Percentiles rank a stretch among this genome's conserved stretches.
These are phyloP conservation scores for Sclerotinia sclerotiorum DNA, from an alignment of 2,329 filamentous ascomycete species.

Conservation along the genomic window DNA sequence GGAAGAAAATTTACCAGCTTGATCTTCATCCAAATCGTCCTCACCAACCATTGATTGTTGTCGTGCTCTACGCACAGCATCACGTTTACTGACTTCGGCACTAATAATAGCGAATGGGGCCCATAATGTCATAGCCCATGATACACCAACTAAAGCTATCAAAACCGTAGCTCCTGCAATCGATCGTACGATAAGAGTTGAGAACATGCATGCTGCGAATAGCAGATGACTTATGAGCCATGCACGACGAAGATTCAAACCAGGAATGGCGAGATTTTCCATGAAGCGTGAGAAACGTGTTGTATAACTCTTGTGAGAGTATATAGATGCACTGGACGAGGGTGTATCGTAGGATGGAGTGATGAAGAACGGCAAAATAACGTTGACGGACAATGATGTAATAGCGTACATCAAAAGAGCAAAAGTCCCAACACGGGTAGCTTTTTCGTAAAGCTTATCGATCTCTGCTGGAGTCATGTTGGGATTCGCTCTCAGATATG, in stretches of 20 bases:
- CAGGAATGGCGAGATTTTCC: conserved; percentile 69
- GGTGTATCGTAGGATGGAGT: conserved; percentile 67
- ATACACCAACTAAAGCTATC: conserved; percentile 80
- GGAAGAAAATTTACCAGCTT: conserved; percentile 22
- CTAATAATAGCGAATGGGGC: conserved; percentile 94
- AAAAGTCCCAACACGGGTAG: conserved; percentile 84
- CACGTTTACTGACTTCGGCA: conserved; percentile 82
- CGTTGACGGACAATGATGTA: conserved; percentile 77
- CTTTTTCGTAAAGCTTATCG: conserved; percentile 76
- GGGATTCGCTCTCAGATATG: conserved; percentile 73
- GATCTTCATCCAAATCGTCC: conserved; percentile 28
- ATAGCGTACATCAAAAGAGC: conserved; percentile 86
- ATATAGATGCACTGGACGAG: conserved; percentile 38
- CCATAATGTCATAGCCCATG: conserved; percentile 92
- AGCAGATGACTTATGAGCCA: conserved; percentile 87
- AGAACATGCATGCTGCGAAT: conserved; percentile 78
- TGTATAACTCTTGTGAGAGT: conserved; percentile 34
- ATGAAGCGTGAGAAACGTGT: conserved; percentile 45
- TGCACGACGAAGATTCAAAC: conserved; percentile 81
- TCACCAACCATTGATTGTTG: conserved; percentile 20
- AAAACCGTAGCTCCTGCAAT: conserved; percentile 72
- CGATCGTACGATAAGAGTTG: conserved; percentile 74
- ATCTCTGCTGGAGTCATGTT: conserved; percentile 75
- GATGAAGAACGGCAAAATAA: conserved; percentile 82
- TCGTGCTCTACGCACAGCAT: conserved; percentile 60